Conservation (phyloP, 768 basidiomycete genomes). For the Kwoniella sp. region DNA sequence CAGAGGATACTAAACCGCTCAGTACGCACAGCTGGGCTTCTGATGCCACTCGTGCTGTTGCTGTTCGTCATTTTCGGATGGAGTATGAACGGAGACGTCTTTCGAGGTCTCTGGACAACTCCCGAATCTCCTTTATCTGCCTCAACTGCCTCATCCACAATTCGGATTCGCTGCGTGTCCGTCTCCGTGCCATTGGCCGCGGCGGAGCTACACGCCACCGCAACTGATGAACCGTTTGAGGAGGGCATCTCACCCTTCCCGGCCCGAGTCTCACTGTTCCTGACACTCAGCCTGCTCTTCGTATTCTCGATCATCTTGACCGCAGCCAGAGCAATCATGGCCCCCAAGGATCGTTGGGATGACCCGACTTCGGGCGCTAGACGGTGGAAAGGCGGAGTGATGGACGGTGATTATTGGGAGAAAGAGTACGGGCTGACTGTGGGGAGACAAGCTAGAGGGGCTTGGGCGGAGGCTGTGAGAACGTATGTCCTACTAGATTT, state of each 20-base stretch:
- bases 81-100: conserved; percentile 45
- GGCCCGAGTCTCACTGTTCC: conserved; percentile 33
- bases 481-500: not conserved
- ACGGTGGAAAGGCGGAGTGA: conserved; percentile 29
- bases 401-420: conserved; percentile 32
- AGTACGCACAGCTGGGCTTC: conserved; percentile 20
- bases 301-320: conserved; percentile 31
- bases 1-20: conserved; percentile 9
- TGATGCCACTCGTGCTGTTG: conserved; percentile 30
- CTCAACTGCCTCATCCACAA: too few species aligned
- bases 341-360: conserved; percentile 6
- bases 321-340: conserved; percentile 12
- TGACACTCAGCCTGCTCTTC: conserved; percentile 24
- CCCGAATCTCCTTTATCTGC: not conserved
- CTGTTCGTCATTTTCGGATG: conserved; percentile 32
- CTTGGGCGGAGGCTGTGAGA: conserved; percentile 15
- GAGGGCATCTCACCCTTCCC: conserved; percentile 35
- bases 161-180: too few species aligned
- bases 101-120: conserved; percentile 28
- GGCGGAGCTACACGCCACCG: not conserved
- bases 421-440: conserved; percentile 25
- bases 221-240: conserved; percentile 24
- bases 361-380: not conserved
- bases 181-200: not conserved
- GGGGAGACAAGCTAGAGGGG: conserved; percentile 19